These are phyloP conservation scores for Solanum chaucha DNA, from an alignment of 257 asterid species.

Conservation along the genomic window DNA sequence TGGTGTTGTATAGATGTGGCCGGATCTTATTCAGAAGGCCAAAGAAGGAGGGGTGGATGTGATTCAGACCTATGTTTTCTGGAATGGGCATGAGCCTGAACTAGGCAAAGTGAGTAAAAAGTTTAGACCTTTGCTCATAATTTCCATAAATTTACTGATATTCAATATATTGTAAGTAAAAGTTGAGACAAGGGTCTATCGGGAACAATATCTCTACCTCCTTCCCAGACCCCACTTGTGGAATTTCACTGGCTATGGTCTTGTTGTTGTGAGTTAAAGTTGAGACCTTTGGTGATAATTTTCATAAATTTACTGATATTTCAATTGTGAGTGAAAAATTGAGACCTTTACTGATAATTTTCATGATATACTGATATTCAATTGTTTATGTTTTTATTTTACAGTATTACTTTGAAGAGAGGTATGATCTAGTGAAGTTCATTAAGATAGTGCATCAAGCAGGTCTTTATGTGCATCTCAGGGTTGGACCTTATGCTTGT, in stretches of 20 bases:
- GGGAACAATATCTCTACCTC: neutral
- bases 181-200: neutral
- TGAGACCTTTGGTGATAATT: neutral
- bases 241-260: neutral
- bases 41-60: constrained; percentile 96
- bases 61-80: constrained; percentile 90
- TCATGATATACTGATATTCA: neutral
- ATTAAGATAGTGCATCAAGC: constrained; percentile 24
- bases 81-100: constrained; percentile 99
- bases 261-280: constrained; percentile 12
- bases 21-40: constrained; percentile 92
- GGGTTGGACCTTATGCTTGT: constrained; percentile 28
- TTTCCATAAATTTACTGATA: neutral
- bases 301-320: neutral
- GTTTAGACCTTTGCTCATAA: neutral
- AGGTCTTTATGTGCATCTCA: constrained; percentile 31
- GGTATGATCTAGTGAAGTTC: constrained; percentile 24
- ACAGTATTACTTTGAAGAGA: constrained; percentile 23
- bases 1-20: constrained; percentile 77
- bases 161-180: neutral
- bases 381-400: neutral
- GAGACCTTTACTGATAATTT: neutral
- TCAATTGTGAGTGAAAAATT: neutral
- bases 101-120: constrained; percentile 58
- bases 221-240: neutral